Percentiles rank a stretch among this genome's conserved stretches.
phyloP scores from a whole-genome alignment of 169 alveolate genomes.

The Plasmodium inui region DNA sequence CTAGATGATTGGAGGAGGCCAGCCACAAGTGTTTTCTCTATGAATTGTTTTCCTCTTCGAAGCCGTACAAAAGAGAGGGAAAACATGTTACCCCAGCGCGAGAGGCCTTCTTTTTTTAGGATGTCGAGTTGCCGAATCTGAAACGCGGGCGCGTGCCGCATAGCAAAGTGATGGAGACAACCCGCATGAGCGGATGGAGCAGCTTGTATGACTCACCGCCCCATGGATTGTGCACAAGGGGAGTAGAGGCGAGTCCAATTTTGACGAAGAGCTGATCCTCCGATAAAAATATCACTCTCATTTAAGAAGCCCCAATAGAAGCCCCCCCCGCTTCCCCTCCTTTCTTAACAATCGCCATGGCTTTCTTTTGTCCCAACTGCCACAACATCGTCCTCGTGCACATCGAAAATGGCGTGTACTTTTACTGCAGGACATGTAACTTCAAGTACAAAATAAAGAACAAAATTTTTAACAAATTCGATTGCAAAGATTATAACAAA shows the following conservation, averaged over 20 bases:
- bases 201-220: background rate
- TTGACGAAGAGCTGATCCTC: background rate
- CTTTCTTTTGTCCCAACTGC: conserved; percentile 80
- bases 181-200: background rate
- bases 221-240: background rate
- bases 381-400: conserved; percentile 75
- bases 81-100: background rate
- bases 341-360: conserved; percentile 44
- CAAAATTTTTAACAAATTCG: conserved; percentile 60
- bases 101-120: background rate
- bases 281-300: background rate
- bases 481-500: conserved; percentile 32
- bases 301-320: background rate
- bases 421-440: conserved; percentile 66
- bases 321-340: background rate
- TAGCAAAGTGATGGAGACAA: background rate
- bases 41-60: background rate
- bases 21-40: background rate
- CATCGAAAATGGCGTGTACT: conserved; percentile 56
- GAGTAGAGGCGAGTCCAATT: background rate
- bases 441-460: conserved; percentile 58
- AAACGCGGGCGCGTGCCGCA: background rate
- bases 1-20: background rate
- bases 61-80: background rate
- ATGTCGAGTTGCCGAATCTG: background rate